phyloP scores from a whole-genome alignment of 495 filamentous ascomycete species.

The Tetracladium marchalianum region DNA sequence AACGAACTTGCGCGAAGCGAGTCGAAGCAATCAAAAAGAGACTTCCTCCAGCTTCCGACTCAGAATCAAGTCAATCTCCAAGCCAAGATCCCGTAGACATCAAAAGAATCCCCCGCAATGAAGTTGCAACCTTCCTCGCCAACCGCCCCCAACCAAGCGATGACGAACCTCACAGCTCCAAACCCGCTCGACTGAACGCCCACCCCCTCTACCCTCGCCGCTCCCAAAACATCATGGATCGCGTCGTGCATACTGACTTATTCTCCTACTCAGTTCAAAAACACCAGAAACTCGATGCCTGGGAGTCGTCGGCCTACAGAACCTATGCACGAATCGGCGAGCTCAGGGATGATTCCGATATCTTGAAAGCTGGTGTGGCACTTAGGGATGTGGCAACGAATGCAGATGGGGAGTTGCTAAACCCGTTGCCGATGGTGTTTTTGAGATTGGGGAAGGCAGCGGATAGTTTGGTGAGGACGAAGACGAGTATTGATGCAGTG shows the following conservation, averaged over 20 bases:
- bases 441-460: conserved; percentile 10
- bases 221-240: neutral
- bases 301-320: conserved; percentile 8
- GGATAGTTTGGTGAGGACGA: too few species aligned
- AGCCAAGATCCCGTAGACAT: too few species aligned
- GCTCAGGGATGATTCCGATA: conserved; percentile 14
- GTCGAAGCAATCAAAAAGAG: neutral
- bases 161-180: too few species aligned
- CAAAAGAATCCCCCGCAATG: too few species aligned
- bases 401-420: conserved; percentile 2
- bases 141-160: neutral
- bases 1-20: conserved; percentile 8
- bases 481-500: too few species aligned
- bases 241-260: too few species aligned
- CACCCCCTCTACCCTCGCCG: neutral
- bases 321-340: conserved; percentile 10
- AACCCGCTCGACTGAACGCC: neutral
- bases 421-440: conserved; percentile 13
- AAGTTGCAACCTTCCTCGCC: conserved; percentile 2
- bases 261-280: neutral
- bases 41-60: too few species aligned
- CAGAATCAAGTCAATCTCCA: too few species aligned
- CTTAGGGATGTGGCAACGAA: conserved; percentile 5
- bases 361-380: conserved; percentile 4
- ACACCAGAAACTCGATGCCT: neutral